These are phyloP conservation scores for Hyphodiscus hymeniophilus DNA, from an alignment of 495 filamentous ascomycete genomes.

Conservation along the genomic window DNA sequence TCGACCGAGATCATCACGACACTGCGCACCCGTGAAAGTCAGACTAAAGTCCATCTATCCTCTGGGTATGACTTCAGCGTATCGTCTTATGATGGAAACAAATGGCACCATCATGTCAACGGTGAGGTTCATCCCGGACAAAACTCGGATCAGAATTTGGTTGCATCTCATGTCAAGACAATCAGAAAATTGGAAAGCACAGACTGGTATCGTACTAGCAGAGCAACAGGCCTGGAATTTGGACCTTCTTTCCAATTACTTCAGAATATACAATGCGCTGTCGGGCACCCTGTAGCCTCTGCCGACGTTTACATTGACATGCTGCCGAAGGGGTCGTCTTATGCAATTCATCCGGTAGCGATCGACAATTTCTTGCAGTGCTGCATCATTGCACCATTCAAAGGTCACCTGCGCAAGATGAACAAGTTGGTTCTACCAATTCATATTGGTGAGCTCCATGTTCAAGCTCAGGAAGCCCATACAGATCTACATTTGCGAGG, in stretches of 20 bases:
- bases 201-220: background rate
- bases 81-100: background rate
- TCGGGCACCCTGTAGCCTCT: background rate
- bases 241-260: background rate
- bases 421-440: background rate
- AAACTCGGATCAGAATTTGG: too few species aligned
- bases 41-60: conserved; percentile 30
- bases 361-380: background rate
- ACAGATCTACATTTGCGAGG: background rate
- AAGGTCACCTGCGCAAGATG: background rate
- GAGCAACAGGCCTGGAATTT: background rate
- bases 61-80: background rate
- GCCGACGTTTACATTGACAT: background rate
- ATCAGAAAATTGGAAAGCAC: background rate
- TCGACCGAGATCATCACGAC: conserved; percentile 30
- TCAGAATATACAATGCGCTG: background rate
- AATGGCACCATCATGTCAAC: conserved; percentile 6
- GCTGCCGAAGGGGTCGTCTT: background rate
- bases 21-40: conserved; percentile 30
- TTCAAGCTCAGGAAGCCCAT: background rate
- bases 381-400: background rate
- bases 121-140: background rate
- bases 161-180: background rate
- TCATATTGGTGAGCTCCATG: background rate
- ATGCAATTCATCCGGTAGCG: background rate